A percentile compares a stretch with the other conserved stretches of the same genome.
Evolutionary conservation across 495 filamentous ascomycete genomes (phyloP).

Genomic region (Evansstolkia leycettana): DNA sequence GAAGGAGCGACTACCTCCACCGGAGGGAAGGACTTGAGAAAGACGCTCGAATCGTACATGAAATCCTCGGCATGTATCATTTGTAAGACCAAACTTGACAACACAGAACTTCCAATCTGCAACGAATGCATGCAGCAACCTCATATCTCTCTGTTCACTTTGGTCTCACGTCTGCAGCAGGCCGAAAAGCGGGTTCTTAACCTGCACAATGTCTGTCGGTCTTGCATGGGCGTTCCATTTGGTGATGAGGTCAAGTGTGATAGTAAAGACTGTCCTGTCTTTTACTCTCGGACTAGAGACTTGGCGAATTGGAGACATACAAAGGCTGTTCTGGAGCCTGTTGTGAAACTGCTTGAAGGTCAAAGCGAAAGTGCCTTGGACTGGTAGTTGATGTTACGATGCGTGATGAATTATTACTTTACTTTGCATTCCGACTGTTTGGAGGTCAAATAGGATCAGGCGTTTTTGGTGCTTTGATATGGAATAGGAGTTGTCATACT

Average conservation of each 20-base stretch:
- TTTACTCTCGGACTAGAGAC: conserved; percentile 74
- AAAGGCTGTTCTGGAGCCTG: conserved; percentile 40
- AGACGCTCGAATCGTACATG: conserved; percentile 83
- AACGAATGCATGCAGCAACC: conserved; percentile 42
- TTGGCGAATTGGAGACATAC: conserved; percentile 45
- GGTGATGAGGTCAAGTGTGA: conserved; percentile 73
- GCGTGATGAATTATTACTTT: neutral
- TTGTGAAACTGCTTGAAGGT: conserved; percentile 42
- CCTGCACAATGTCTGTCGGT: conserved; percentile 67
- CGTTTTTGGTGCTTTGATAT: too few relatives aligned
- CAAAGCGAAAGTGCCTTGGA: conserved; percentile 25
- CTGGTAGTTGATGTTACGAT: conserved; percentile 22
- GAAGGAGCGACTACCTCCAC: conserved; percentile 18
- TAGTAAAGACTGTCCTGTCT: conserved; percentile 85
- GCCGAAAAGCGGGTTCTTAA: conserved; percentile 54
- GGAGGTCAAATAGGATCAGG: too few relatives aligned
- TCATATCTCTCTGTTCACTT: conserved; percentile 44
- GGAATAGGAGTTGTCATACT: too few relatives aligned
- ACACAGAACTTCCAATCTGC: conserved; percentile 45
- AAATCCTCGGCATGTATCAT: conserved; percentile 64
- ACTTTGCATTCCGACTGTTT: too few relatives aligned
- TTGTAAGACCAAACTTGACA: conserved; percentile 55
- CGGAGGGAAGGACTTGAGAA: conserved; percentile 27
- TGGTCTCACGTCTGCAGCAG: conserved; percentile 45
- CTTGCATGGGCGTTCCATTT: conserved; percentile 61